Base-by-base conservation (phyloP, 2,329 filamentous ascomycete genomes). In the Botrytis aclada region DNA sequence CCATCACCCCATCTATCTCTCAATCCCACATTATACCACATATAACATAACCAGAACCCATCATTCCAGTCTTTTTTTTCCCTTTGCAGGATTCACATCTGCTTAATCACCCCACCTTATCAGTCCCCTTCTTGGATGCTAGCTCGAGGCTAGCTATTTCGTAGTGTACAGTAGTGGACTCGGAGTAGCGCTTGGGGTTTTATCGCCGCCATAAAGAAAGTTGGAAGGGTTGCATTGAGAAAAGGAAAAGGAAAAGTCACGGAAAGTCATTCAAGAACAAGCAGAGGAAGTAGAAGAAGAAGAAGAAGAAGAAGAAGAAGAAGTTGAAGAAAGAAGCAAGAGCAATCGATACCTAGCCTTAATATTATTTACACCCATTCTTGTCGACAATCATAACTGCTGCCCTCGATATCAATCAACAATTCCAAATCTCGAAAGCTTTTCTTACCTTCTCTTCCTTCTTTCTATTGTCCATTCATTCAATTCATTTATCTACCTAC, bases 381-480 rank as follows among this genome's bases (percentile, higher is more conserved):
- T 41, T 25, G 47, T 54, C 69, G 69, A 63, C 58, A 43, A 63
- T 70, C 69, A 62, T 70, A 62, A 34, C 41, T 70, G 25, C 34
- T 43, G 43, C 29, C 69, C 60, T 54, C 51, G 56, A 47, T 22
- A 63, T 47, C 29, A 51, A 63, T 47, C 29, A 51, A 51, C 41
- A 25, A 45, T 37, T 29, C 14, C n/a, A 63, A 29, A 51, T 32
- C 32, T 29, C 16, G 29, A 70, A 34, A 32, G 29, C 51, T 20
- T 16, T 43, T 25, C 25, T 14, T 18, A 56, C 20, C 45, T 72
- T 66, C 69, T 60, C 65, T 76, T 74, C 65, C 64, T 75, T 73
- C 25, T n/a, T 75, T 73, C 25, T n/a, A 51, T 51, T 51, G 47
- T 74, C 72, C 63, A 65, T 61, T 69, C 47, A n/a, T n/a, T 51